Evolutionary conservation across 139 green algal species (phyloP), one percentile per base, ranked within the genome.

Genomic region (Auxenochlorella protothecoides): DNA sequence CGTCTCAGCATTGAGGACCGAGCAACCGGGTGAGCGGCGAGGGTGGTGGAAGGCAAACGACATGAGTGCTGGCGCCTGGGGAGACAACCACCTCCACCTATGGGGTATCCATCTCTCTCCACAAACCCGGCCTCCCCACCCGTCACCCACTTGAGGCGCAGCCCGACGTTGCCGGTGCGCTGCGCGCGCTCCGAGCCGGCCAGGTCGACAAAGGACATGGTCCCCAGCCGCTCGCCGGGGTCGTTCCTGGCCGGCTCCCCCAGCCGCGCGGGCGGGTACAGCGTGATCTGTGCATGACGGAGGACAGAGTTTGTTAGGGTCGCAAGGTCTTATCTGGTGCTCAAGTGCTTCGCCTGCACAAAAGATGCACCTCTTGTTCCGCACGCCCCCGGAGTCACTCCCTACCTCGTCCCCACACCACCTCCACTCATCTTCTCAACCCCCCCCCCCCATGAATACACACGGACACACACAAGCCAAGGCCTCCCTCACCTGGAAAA

Each of bases 121-220:
- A 44, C 27, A 44, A 44, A 44, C 27, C 27, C 27, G 27, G 27
- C 27, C 27, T 44, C 27, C 27, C 27, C 27, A 44, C 6, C 54
- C 13, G 16, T 2, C 6, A 60, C 83, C 15, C 69, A 91, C 88
- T 83, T 88, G 53, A 94, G 78, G 6, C 87, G 73, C 12, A 69
- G 76, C 13, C 89, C 89, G 5, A 75, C 78, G 78, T 91, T 87
- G 63, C 85, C 85, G 0, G 89, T 93, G 54, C 87, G 78, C 12
- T 73, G 71, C 8, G 83, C 85, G 0, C 89, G 77, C 75, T 95
- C 89, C 27, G 77, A 85, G 5, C 89, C 89, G 12, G 89, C 89
- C 72, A 95, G 71, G 69, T 95, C 89, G 8, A 93, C 87, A 78
- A 94, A 90, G 0, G 81, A 86, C 65, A 87, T 75, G 60, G 70